Base-by-base conservation (phyloP, 2,329 filamentous ascomycete genomes). In the Ceratocystis alfenasii region DNA sequence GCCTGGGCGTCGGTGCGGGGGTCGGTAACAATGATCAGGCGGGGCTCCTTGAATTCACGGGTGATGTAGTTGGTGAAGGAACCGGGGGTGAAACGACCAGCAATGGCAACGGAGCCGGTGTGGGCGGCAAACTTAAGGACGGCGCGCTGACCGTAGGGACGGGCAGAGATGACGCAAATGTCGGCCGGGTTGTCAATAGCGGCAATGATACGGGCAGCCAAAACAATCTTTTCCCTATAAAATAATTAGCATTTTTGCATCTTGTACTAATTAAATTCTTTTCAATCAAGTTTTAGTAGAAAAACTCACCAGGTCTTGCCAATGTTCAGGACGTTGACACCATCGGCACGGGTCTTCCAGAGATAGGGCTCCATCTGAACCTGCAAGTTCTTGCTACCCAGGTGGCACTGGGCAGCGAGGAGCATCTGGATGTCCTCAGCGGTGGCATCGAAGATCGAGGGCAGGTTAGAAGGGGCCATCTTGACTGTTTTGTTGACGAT, bases 61-160 rank as follows among this genome's bases (percentile, higher is more conserved):
- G 95, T 99, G 88, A 99, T 99, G 89, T 99, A 99, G 87, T 99
- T 99, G 86, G 94, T 99, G 88, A 99, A 99, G 81, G 93, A 96
- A 89, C 94, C 94, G 78, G 94, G 94, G 77, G 94, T 99, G 89
- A 99, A 99, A 79, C 94, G 94, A 83, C 94, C 94, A 76, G 94
- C 95, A 76, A 99, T 99, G 79, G 94, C 89, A 76, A 91, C 89
- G 76, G 95, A 92, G 78, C 94, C 94, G 72, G 94, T 99, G 88
- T 99, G 94, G 71, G 91, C 83, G 75, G 94, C 94, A 83, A 99
- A 99, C 88, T 99, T 99, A 79, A 99, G 89, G 77, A 99, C 95
- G 74, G 94, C 93, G 82, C 94, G 93, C 86, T 99, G 94, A 73
- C 94, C 94, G 81, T 97, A 99, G 78, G 94, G 94, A 86, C 94